Evolutionary conservation across 2,329 filamentous ascomycete species (phyloP).

Genomic region (Colletotrichum sojae): DNA sequence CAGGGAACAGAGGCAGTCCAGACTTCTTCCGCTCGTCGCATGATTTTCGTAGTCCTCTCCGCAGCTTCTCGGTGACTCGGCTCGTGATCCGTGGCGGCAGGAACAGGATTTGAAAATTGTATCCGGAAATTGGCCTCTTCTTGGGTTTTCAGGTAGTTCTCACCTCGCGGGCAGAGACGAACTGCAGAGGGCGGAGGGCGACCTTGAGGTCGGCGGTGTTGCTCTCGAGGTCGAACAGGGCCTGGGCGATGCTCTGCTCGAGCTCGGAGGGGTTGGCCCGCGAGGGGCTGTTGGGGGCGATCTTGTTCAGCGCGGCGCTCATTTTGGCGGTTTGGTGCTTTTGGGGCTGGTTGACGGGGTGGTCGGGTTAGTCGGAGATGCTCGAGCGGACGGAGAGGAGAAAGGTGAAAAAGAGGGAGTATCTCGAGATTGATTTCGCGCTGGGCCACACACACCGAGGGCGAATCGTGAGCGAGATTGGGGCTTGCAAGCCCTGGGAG

Average conservation of each 20-base stretch:
- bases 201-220: slow-evolving; percentile 99
- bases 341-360: slow-evolving; percentile 39
- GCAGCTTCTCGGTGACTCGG: not conserved
- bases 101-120: slow-evolving; percentile 30
- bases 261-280: slow-evolving; percentile 97
- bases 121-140: slow-evolving; percentile 12
- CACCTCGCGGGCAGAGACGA: slow-evolving; percentile 99
- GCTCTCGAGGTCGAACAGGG: slow-evolving; percentile 98
- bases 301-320: slow-evolving; percentile 93
- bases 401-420: not conserved
- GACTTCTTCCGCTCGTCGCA: not conserved
- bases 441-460: not conserved
- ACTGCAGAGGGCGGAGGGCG: slow-evolving; percentile 96
- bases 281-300: slow-evolving; percentile 96
- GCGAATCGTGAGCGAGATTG: slow-evolving; percentile 36
- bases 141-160: slow-evolving; percentile 66
- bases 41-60: not conserved
- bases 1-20: not conserved
- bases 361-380: slow-evolving; percentile 40
- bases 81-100: slow-evolving; percentile 28
- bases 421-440: not conserved
- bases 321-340: slow-evolving; percentile 65
- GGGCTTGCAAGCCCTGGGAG: slow-evolving; percentile 44
- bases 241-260: slow-evolving; percentile 95
- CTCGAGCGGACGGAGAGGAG: slow-evolving; percentile 37